Evolutionary conservation across 441 rosid genomes (phyloP), one percentile per base, ranked within the genome.

Genomic region (Hura crepitans): DNA sequence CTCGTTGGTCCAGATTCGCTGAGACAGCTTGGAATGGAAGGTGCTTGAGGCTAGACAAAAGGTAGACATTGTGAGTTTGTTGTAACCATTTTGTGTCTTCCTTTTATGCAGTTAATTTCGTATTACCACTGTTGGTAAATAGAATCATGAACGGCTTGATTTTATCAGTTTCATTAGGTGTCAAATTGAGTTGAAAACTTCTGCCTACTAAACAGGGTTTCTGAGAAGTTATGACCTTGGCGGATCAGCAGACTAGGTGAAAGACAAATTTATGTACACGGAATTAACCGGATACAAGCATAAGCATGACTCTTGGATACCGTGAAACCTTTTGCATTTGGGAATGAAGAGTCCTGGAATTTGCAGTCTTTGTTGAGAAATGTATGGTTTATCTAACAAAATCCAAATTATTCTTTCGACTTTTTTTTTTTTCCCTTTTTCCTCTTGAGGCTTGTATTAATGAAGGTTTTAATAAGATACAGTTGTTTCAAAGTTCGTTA

Each of bases 1-100:
- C 87, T 94, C 49, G 87, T 92, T 55, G 91, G 89, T 67, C 89
- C 91, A 11, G 85, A 88, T 70, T 90, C 97, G 62, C 72, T 84
- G 0, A 47, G 60, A 78, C 87, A 83, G 79, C 92, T 91, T 59
- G 97, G 91, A 51, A 79, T 87, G 65, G 70, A 72, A 75, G 81
- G 79, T 72, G 76, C 79, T 68, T 89, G 82, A 89, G 62, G 55
- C 65, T 47, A 17, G 12, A 18, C 22, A 43, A n/a, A 58, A 59
- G 54, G 18, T 17, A 65, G 54, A 45, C 27, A 27, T 3, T 12
- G 13, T 17, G 12, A n/a, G 31, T 18, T 27, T 9, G 27, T 23
- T 54, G 55, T 11, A 11, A 62, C 45, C 42, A 18, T 61, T 23
- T 46, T 28, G 28, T 18, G 15, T 10, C 1, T 68, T 25, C 18